These are phyloP conservation scores for Neurospora crassa DNA, from an alignment of 2,329 filamentous ascomycete species.

Conservation along the genomic window DNA sequence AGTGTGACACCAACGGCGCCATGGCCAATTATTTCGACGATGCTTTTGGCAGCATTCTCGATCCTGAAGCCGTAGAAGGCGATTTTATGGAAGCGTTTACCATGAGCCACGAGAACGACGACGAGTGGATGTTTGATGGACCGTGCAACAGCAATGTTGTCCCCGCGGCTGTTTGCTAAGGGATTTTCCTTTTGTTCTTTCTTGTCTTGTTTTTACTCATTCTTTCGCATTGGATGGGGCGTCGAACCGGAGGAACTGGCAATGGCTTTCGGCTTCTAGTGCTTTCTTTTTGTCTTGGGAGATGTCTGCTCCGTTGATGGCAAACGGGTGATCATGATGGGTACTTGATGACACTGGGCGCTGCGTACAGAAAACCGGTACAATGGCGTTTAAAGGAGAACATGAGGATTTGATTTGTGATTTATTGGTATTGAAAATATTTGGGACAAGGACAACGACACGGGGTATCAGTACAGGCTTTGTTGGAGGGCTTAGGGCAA, in stretches of 20 bases:
- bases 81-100: background rate
- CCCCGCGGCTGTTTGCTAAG: slow-evolving; percentile 1
- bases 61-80: background rate
- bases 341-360: background rate
- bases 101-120: background rate
- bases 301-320: background rate
- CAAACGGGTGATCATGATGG: background rate
- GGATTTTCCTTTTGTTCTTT: background rate
- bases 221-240: background rate
- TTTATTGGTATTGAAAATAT: background rate
- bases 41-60: background rate
- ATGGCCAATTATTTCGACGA: background rate
- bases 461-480: background rate
- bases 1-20: background rate
- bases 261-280: background rate
- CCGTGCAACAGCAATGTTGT: background rate
- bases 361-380: background rate
- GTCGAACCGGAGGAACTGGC: background rate
- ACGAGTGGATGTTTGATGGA: slow-evolving; percentile 2
- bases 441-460: background rate
- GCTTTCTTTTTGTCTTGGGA: background rate
- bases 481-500: background rate
- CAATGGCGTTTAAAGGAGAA: background rate
- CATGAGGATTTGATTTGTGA: background rate
- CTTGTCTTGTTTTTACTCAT: background rate